Percentiles rank a stretch among this genome's conserved stretches.
phyloP scores from a whole-genome alignment of 495 filamentous ascomycete species.

The Tuber umbilicatum region DNA sequence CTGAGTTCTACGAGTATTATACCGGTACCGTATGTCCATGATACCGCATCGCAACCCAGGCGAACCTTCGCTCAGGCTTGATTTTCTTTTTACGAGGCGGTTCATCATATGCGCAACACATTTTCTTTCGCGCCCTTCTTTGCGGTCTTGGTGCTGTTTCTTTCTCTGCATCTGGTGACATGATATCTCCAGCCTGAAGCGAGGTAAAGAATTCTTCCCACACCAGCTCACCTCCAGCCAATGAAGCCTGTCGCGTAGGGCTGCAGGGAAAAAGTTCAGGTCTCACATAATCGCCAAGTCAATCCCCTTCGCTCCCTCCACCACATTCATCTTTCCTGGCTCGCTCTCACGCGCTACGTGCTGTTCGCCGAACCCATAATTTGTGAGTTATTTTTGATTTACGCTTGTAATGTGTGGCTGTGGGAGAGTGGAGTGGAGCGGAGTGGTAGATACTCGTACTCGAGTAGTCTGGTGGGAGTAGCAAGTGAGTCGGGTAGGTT shows the following conservation, averaged over 20 bases:
- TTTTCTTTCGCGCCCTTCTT: background rate
- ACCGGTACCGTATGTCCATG: too few relatives aligned
- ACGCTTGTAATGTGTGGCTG: background rate
- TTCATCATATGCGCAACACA: background rate
- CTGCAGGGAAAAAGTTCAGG: background rate
- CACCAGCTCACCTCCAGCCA: background rate
- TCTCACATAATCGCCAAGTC: constrained; percentile 1
- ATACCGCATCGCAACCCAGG: background rate
- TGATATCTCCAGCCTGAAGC: background rate
- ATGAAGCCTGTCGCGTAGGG: background rate
- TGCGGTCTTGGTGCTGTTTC: background rate
- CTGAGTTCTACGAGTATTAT: background rate
- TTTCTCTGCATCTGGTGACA: background rate
- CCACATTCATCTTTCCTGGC: background rate
- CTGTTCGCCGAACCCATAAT: background rate
- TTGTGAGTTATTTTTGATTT: constrained; percentile 1
- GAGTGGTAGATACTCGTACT: too few relatives aligned
- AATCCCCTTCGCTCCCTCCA: background rate
- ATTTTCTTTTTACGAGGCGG: background rate
- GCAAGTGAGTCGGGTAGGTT: background rate
- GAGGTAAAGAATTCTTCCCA: background rate
- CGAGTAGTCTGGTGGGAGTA: background rate
- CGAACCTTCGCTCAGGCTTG: background rate
- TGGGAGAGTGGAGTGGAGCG: background rate
- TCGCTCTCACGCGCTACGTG: background rate